Conservation (phyloP, 1,284 basidiomycete species). For the Sanguinoderma infundibulare region DNA sequence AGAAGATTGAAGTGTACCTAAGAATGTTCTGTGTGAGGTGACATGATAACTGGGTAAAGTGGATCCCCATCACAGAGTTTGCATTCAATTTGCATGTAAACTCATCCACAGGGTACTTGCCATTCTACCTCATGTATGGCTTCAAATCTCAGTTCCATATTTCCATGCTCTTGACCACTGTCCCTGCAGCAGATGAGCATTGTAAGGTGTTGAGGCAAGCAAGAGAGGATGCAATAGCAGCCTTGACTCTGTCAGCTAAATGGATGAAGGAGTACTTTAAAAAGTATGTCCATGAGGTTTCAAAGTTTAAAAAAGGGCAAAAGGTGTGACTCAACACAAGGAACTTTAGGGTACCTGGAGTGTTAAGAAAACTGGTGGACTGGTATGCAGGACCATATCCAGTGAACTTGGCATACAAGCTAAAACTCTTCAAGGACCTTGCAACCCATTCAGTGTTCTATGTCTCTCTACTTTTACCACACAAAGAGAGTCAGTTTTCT, state of each 20-base stretch:
- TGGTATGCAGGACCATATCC: too few relatives aligned
- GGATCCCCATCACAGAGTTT: conserved; percentile 1
- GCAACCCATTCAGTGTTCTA: too few relatives aligned
- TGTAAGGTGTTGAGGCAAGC: background rate
- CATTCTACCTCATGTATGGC: background rate
- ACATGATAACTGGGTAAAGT: conserved; percentile 3
- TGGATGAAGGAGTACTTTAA: background rate
- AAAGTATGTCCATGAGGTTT: background rate
- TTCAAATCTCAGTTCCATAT: background rate
- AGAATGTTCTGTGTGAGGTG: conserved; percentile 10
- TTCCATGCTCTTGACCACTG: background rate
- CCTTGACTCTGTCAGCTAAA: background rate
- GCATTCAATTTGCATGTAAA: background rate
- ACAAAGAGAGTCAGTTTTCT: too few relatives aligned
- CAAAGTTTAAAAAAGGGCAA: too few relatives aligned
- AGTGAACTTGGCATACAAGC: too few relatives aligned
- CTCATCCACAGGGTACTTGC: background rate
- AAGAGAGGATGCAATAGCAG: background rate
- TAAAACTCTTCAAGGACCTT: too few relatives aligned
- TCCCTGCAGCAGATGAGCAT: background rate
- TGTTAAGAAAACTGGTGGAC: too few relatives aligned
- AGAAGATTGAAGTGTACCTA: conserved; percentile 32
- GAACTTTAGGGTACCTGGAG: too few relatives aligned
- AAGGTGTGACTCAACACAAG: too few relatives aligned
- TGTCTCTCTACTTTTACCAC: too few relatives aligned